Percentiles rank a stretch among this genome's conserved stretches.
phyloP scores from a whole-genome alignment of 2,329 filamentous ascomycete genomes.

The Didymosphaeria variabile region DNA sequence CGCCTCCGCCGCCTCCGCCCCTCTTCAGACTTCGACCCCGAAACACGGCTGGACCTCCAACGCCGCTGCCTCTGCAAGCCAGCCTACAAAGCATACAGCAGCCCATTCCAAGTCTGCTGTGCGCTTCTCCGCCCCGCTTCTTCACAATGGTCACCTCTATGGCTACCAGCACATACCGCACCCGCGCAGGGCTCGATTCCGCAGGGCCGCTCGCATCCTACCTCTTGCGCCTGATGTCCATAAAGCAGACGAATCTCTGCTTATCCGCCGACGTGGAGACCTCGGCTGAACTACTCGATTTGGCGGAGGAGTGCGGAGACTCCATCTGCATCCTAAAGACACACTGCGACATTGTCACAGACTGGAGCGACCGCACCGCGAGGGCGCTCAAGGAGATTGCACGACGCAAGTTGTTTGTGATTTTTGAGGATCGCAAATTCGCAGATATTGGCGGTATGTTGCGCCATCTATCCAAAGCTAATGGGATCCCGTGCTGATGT shows the following conservation, averaged over 20 bases:
- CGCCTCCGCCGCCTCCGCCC: not conserved
- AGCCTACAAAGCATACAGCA: slow-evolving; percentile 5
- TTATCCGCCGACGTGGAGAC: slow-evolving; percentile 67
- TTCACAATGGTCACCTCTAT: slow-evolving; percentile 44
- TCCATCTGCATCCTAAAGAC: slow-evolving; percentile 69
- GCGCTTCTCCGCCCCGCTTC: not conserved
- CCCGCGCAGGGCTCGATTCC: slow-evolving; percentile 55
- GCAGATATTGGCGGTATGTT: slow-evolving; percentile 64
- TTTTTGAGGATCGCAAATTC: slow-evolving; percentile 66
- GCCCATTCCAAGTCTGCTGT: not conserved
- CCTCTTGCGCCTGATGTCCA: slow-evolving; percentile 58
- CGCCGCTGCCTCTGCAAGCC: slow-evolving; percentile 1
- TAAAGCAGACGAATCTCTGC: slow-evolving; percentile 62
- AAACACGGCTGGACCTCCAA: slow-evolving; percentile 1
- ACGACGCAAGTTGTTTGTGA: slow-evolving; percentile 59
- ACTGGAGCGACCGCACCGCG: slow-evolving; percentile 67
- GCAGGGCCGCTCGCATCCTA: slow-evolving; percentile 58
- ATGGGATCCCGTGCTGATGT: slow-evolving; percentile 19
- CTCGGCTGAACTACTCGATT: slow-evolving; percentile 62
- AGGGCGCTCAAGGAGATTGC: slow-evolving; percentile 58
- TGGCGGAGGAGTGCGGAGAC: slow-evolving; percentile 68
- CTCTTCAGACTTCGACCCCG: not conserved
- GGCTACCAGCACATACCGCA: slow-evolving; percentile 54
- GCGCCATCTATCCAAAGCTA: slow-evolving; percentile 6
- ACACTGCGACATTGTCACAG: slow-evolving; percentile 68